phyloP scores from a whole-genome alignment of 1,284 basidiomycete species.

The Leucoagaricus sp. region DNA sequence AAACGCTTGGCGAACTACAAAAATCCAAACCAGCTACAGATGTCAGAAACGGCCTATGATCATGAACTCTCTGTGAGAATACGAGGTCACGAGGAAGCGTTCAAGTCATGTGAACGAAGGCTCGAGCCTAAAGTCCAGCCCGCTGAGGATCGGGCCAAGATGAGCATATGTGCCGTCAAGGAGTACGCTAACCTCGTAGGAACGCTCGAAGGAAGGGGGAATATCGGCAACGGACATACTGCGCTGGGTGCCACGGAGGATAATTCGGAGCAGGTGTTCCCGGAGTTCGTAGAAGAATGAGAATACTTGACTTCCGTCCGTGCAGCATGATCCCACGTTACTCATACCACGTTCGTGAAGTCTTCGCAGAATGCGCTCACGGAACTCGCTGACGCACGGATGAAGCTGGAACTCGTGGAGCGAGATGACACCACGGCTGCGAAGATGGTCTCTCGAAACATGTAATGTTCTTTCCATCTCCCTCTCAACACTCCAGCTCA shows the following conservation, averaged over 20 bases:
- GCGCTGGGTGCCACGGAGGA: slow-evolving; percentile 14
- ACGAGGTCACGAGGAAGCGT: slow-evolving; percentile 53
- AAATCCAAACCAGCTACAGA: slow-evolving; percentile 48
- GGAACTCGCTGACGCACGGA: slow-evolving; percentile 47
- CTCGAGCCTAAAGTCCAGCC: slow-evolving; percentile 42
- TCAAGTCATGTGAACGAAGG: slow-evolving; percentile 46
- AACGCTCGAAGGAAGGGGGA: slow-evolving; percentile 34
- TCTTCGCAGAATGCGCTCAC: slow-evolving; percentile 42
- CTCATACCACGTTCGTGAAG: slow-evolving; percentile 49
- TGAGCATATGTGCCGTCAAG: slow-evolving; percentile 62
- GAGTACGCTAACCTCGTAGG: slow-evolving; percentile 75
- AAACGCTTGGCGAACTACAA: slow-evolving; percentile 41
- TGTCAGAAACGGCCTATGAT: too few relatives aligned
- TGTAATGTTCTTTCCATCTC: slow-evolving; percentile 47
- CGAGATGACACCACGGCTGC: slow-evolving; percentile 79
- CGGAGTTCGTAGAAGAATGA: slow-evolving; percentile 50
- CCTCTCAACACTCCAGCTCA: neutral
- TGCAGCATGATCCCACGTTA: slow-evolving; percentile 47
- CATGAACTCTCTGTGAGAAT: slow-evolving; percentile 52
- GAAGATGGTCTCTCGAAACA: slow-evolving; percentile 87
- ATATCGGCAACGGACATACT: neutral
- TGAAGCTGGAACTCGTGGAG: slow-evolving; percentile 60
- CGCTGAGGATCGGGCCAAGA: slow-evolving; percentile 56
- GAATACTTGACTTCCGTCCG: slow-evolving; percentile 47
- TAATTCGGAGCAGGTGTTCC: slow-evolving; percentile 51